Conservation (phyloP, 495 filamentous ascomycete genomes). For the Recurvomyces mirabilis region DNA sequence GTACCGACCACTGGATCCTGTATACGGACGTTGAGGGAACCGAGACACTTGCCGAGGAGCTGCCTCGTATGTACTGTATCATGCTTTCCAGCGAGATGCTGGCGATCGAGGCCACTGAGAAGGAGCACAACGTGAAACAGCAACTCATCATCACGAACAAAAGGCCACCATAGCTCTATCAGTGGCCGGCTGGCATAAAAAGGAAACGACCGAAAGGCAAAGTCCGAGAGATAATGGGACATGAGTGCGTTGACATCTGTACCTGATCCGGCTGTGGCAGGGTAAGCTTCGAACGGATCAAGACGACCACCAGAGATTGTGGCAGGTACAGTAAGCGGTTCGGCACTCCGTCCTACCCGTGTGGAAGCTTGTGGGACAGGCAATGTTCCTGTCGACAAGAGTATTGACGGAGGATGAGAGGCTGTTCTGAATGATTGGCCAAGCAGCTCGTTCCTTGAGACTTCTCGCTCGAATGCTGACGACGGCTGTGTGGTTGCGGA, state of each 20-base stretch:
- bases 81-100: neutral
- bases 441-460: no score
- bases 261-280: neutral
- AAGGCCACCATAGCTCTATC: slow-evolving; percentile 20
- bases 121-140: slow-evolving; percentile 17
- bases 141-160: slow-evolving; percentile 15
- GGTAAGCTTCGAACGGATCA: slow-evolving; percentile 15
- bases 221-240: slow-evolving; percentile 7
- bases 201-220: slow-evolving; percentile 15
- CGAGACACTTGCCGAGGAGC: slow-evolving; percentile 11
- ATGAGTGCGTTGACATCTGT: slow-evolving; percentile 7
- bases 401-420: no score
- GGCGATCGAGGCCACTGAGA: slow-evolving; percentile 10
- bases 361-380: slow-evolving; percentile 1
- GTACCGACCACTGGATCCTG: slow-evolving; percentile 4
- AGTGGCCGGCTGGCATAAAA: slow-evolving; percentile 13
- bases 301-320: slow-evolving; percentile 3
- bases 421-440: no score
- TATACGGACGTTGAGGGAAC: slow-evolving; percentile 7
- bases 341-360: slow-evolving; percentile 5
- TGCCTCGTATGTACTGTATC: slow-evolving; percentile 5
- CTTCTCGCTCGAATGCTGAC: no score
- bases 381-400: no score
- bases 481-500: neutral
- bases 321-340: slow-evolving; percentile 9